A percentile compares a stretch with the other conserved stretches of the same genome.
phyloP scores from a whole-genome alignment of 2,329 filamentous ascomycete genomes.

The Trichoderma polysporum region DNA sequence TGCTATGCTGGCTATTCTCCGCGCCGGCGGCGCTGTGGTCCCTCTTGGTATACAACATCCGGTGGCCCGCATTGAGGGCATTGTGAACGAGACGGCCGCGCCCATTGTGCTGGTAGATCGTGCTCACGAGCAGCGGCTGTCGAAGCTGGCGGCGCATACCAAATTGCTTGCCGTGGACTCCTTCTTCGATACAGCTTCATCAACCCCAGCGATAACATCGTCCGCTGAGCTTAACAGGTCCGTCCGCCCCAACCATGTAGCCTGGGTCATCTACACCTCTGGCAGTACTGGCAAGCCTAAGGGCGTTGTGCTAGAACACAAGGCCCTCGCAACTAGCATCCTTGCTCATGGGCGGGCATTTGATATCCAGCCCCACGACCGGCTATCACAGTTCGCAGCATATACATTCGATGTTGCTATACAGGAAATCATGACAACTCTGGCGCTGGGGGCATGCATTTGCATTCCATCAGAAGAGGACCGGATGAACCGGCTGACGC shows the following conservation, averaged over 20 bases:
- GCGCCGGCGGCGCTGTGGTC: not conserved
- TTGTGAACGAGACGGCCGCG: not conserved
- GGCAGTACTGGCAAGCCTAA: constrained; percentile 18
- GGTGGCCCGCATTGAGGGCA: not conserved
- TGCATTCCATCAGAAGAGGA: not conserved
- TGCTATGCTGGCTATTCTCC: constrained; percentile 28
- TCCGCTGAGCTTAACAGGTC: no score
- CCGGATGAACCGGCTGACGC: not conserved
- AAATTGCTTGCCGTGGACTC: no score
- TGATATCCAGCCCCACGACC: not conserved
- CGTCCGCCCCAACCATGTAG: not conserved
- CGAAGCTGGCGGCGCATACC: not conserved
- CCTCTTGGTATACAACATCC: not conserved
- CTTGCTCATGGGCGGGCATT: not conserved
- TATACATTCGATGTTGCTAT: constrained; percentile 13
- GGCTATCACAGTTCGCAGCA: constrained; percentile 8
- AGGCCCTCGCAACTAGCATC: not conserved
- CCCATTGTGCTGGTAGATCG: not conserved
- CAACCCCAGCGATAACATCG: no score
- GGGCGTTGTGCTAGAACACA: constrained; percentile 9
- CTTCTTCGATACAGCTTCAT: no score
- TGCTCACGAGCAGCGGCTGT: not conserved
- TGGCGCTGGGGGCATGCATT: not conserved
- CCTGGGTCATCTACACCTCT: constrained; percentile 9
- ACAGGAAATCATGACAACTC: not conserved